Conservation (phyloP, 2,329 filamentous ascomycete species). For the Bertia moriformis region DNA sequence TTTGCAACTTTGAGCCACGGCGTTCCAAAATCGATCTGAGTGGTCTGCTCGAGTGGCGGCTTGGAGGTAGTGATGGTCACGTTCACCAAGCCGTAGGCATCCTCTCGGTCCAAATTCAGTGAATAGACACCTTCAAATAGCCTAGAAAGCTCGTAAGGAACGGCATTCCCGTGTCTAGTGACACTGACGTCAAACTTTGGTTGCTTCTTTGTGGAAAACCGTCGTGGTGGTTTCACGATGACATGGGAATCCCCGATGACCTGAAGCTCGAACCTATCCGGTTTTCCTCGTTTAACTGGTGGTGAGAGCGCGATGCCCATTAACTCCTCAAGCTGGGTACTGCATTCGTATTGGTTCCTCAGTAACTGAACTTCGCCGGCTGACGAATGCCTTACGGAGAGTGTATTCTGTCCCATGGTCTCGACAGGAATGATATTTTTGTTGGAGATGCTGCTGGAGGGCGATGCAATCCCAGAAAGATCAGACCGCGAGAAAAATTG, state of each 20-base stretch:
- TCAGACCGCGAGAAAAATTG: background rate
- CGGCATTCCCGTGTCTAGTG: slow-evolving; percentile 19
- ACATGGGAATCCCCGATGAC: slow-evolving; percentile 37
- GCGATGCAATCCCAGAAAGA: background rate
- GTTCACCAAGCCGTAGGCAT: slow-evolving; percentile 11
- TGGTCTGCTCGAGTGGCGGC: slow-evolving; percentile 10
- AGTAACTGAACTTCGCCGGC: background rate
- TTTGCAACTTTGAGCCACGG: slow-evolving; percentile 28
- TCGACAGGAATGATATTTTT: background rate
- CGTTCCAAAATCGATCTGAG: slow-evolving; percentile 11
- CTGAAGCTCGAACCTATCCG: slow-evolving; percentile 31
- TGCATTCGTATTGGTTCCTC: background rate
- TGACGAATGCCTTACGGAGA: background rate
- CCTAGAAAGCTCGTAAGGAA: slow-evolving; percentile 27
- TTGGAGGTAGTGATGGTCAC: slow-evolving; percentile 10
- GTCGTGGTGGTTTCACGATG: slow-evolving; percentile 29
- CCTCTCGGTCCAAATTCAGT: slow-evolving; percentile 26
- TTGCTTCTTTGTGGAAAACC: slow-evolving; percentile 24
- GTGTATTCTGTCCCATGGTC: background rate
- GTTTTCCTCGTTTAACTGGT: slow-evolving; percentile 8
- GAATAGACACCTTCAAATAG: slow-evolving; percentile 37
- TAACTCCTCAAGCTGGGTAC: background rate
- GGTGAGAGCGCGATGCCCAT: background rate
- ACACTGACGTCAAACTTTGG: slow-evolving; percentile 31
- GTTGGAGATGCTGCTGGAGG: background rate